Conservation (phyloP, 495 filamentous ascomycete species). For the Talaromyces wortmannii region DNA sequence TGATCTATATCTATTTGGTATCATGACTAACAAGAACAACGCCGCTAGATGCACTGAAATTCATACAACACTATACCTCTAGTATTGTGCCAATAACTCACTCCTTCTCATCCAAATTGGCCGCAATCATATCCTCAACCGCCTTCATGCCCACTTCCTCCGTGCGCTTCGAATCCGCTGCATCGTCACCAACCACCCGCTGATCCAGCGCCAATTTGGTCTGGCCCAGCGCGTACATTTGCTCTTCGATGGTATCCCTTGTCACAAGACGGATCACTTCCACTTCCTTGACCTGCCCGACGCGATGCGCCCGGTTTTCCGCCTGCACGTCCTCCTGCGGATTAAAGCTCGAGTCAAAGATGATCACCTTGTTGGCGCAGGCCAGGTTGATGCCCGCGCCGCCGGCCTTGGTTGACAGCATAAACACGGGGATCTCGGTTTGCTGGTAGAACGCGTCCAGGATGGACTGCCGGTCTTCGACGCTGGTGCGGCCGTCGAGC, state of each 20-base stretch:
- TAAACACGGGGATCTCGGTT: conserved; percentile 76
- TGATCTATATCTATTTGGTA: neutral
- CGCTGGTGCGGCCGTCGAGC: conserved; percentile 78
- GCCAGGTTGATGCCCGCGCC: conserved; percentile 94
- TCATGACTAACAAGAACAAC: neutral
- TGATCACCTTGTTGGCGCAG: conserved; percentile 92
- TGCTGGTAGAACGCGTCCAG: conserved; percentile 73
- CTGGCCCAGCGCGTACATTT: conserved; percentile 81
- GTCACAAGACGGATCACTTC: conserved; percentile 82
- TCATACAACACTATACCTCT: no score
- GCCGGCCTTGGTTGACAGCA: conserved; percentile 87
- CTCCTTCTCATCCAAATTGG: conserved; percentile 18
- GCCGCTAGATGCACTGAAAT: neutral
- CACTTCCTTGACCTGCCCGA: conserved; percentile 84
- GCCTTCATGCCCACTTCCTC: conserved; percentile 53
- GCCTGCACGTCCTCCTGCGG: conserved; percentile 95
- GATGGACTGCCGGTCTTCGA: conserved; percentile 78
- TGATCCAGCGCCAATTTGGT: conserved; percentile 91
- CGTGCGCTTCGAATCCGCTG: conserved; percentile 35
- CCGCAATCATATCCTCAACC: conserved; percentile 57
- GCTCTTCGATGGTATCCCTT: conserved; percentile 81
- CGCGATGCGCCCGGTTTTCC: conserved; percentile 91
- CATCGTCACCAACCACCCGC: conserved; percentile 62
- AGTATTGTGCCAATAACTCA: neutral
- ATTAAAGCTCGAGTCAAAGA: conserved; percentile 94